Evolutionary conservation across 306 rosid genomes (phyloP), one percentile per base, ranked within the genome.

Genomic region (Trifolium subterraneum): DNA sequence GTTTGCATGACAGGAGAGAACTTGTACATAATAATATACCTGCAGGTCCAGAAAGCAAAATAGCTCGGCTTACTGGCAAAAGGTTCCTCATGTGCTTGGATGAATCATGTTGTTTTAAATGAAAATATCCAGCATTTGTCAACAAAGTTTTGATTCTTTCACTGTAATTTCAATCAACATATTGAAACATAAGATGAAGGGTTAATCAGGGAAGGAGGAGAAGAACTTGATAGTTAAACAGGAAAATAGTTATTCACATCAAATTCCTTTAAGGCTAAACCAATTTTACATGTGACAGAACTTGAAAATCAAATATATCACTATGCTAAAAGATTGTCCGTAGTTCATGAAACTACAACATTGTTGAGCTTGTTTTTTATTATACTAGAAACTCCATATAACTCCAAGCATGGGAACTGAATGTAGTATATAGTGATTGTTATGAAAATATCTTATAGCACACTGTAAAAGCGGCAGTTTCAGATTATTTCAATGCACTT

Each of bases 31-130:
- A 51, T 27, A 45, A 79, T 65, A 18, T 79, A 94, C 98, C 97
- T 23, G 87, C 62, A 19, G 90, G 93, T 80, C 96, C 96, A 22
- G 95, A 90, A 8, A 94, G 96, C 89, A 94, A 79, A 84, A 94
- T 91, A 65, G 93, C 80, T 69, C 89, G 84, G 75, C 93, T 91
- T 27, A 89, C 92, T 1, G 88, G 95, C 47, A 92, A 82, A 77
- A 91, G 97, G 75, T 87, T 91, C 79, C 85, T 79, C 13, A 88
- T 89, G 82, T 91, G 92, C 84, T 83, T 94, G 77, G 91, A 89
- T 27, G 86, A 75, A 47, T 91, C 84, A 3, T 74, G 60, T 64
- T 83, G 88, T 72, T 85, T 91, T 65, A 94, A 73, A 81, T 90
- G 97, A 74, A 94, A 87, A 80, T 67, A 80, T 73, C 90, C 95